phyloP scores from a whole-genome alignment of 225 moss, liverwort and hornwort genomes.

The Sphagnum contortum region DNA sequence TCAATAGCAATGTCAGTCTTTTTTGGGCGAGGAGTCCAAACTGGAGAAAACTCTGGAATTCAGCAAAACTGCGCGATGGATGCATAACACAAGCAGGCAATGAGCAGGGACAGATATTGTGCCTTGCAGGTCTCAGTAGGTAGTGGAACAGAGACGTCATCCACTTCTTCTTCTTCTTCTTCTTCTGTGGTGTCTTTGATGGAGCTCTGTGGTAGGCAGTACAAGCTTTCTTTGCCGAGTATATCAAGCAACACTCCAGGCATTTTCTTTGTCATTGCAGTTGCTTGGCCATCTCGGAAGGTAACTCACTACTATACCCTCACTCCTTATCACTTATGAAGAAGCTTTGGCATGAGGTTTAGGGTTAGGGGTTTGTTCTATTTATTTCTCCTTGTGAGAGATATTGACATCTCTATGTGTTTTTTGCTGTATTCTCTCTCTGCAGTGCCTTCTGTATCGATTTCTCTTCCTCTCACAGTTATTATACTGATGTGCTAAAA shows the following conservation, averaged over 20 bases:
- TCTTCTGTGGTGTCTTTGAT: constrained; percentile 23
- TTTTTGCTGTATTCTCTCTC: not conserved
- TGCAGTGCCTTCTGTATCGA: not conserved
- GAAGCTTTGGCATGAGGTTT: no score
- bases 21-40: no score
- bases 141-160: constrained; percentile 11
- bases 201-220: constrained; percentile 24
- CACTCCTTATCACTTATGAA: no score
- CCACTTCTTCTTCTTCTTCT: no score
- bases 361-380: no score
- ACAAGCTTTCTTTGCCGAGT: constrained; percentile 39
- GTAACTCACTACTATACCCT: constrained; percentile 11
- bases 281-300: constrained; percentile 92
- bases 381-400: no score
- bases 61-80: no score
- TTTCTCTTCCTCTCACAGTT: not conserved
- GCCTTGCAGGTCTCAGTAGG: constrained; percentile 21
- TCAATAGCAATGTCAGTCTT: no score
- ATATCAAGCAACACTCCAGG: constrained; percentile 23
- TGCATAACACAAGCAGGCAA: not conserved
- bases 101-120: not conserved
- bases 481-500: no score
- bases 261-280: constrained; percentile 44
- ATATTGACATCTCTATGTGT: not conserved
- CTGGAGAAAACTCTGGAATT: no score